These are phyloP conservation scores for Bertia moriformis DNA, from an alignment of 2,329 filamentous ascomycete species.

Conservation along the genomic window DNA sequence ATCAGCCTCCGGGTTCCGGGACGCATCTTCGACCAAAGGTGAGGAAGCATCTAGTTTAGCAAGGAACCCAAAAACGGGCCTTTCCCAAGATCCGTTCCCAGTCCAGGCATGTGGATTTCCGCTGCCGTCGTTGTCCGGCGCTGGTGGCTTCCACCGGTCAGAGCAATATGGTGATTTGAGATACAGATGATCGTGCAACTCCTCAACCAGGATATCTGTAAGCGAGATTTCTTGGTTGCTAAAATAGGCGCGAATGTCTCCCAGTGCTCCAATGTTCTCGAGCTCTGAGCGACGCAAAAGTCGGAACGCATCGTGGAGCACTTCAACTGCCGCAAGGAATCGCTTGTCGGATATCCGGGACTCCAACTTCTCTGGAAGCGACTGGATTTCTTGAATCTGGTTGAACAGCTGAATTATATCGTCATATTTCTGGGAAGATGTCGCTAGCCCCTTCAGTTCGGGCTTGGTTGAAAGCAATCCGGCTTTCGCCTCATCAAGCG, in stretches of 20 bases:
- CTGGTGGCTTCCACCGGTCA: slow-evolving; percentile 78
- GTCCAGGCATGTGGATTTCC: slow-evolving; percentile 47
- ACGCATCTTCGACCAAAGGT: slow-evolving; percentile 66
- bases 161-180: slow-evolving; percentile 96
- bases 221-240: slow-evolving; percentile 83
- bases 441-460: slow-evolving; percentile 78
- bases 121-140: slow-evolving; percentile 10
- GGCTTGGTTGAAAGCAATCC: slow-evolving; percentile 76
- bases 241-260: slow-evolving; percentile 74
- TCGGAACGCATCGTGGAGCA: slow-evolving; percentile 73
- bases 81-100: slow-evolving; percentile 21
- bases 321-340: slow-evolving; percentile 82
- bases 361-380: slow-evolving; percentile 82
- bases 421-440: slow-evolving; percentile 79
- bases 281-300: slow-evolving; percentile 76
- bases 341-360: slow-evolving; percentile 91
- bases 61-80: slow-evolving; percentile 42
- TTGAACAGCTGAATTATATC: slow-evolving; percentile 71
- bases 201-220: slow-evolving; percentile 91
- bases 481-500: slow-evolving; percentile 65
- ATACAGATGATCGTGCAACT: slow-evolving; percentile 92
- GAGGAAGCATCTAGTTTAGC: slow-evolving; percentile 46
- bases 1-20: slow-evolving; percentile 85
- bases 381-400: slow-evolving; percentile 74
- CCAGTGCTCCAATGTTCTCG: slow-evolving; percentile 77